These are phyloP conservation scores for Phaeosphaeriaceae sp. DNA, from an alignment of 2,329 filamentous ascomycete species.

Conservation along the genomic window DNA sequence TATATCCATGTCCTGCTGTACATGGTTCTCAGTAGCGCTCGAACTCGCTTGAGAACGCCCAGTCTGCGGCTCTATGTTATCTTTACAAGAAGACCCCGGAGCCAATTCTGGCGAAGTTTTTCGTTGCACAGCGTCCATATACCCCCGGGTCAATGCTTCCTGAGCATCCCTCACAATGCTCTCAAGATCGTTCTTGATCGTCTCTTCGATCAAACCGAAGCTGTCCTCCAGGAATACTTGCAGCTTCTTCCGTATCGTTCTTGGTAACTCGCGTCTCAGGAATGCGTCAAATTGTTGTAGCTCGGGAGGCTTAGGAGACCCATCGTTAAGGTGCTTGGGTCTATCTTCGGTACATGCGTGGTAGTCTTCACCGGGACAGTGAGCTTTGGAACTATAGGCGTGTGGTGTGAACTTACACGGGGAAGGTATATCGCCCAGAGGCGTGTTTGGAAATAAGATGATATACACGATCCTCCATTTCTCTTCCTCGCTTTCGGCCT, in stretches of 20 bases:
- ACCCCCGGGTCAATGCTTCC: constrained; percentile 5
- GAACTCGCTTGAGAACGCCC: not conserved
- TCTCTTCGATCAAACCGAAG: constrained; percentile 9
- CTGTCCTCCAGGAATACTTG: constrained; percentile 4
- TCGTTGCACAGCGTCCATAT: not conserved
- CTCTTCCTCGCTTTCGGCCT: constrained; percentile 9
- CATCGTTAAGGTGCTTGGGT: not conserved
- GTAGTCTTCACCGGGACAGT: too few species aligned
- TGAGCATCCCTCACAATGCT: constrained; percentile 8
- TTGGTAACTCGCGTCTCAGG: constrained; percentile 10
- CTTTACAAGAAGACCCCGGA: too few species aligned
- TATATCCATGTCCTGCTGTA: not conserved
- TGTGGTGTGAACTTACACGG: constrained; percentile 5
- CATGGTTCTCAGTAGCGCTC: not conserved
- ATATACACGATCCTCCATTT: constrained; percentile 17
- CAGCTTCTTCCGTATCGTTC: constrained; percentile 7
- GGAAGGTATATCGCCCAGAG: constrained; percentile 1
- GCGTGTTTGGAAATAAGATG: constrained; percentile 11
- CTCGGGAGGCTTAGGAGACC: constrained; percentile 6
- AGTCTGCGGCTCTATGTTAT: too few species aligned
- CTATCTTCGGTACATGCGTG: not conserved
- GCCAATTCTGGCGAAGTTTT: too few species aligned
- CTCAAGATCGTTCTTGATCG: constrained; percentile 11
- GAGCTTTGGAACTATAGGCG: too few species aligned
- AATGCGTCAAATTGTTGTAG: constrained; percentile 10